Conservation (phyloP, 169 alveolate species). For the Cryptosporidium canis region DNA sequence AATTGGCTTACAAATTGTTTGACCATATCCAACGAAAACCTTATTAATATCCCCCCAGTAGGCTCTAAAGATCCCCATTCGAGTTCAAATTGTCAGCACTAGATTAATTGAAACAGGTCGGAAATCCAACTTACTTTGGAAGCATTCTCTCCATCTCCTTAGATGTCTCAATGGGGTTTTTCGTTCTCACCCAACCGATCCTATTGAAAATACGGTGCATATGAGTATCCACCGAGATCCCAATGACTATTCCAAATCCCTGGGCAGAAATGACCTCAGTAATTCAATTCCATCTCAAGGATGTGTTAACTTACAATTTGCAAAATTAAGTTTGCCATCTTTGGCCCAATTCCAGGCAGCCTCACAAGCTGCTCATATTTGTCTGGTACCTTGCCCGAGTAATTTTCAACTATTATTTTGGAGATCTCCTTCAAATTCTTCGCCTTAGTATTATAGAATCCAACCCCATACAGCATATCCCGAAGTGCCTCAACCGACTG, state of each 20-base stretch:
- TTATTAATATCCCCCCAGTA: constrained; percentile 91
- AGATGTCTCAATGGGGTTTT: constrained; percentile 91
- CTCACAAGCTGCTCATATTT: constrained; percentile 84
- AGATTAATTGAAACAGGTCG: background rate
- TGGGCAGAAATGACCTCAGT: no score
- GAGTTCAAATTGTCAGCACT: background rate
- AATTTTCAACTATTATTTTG: constrained; percentile 83
- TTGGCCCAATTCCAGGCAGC: constrained; percentile 95
- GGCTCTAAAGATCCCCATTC: constrained; percentile 23
- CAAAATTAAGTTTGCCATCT: constrained; percentile 91
- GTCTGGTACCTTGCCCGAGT: constrained; percentile 90
- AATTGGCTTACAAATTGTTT: constrained; percentile 90
- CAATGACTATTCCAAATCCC: constrained; percentile 84
- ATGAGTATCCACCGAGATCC: constrained; percentile 93
- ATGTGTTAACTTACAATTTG: constrained; percentile 81
- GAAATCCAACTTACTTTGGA: constrained; percentile 77
- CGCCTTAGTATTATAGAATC: constrained; percentile 93
- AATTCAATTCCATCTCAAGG: background rate
- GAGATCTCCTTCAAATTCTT: constrained; percentile 88
- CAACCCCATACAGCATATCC: constrained; percentile 88
- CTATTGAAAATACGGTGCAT: constrained; percentile 91
- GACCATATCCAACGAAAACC: constrained; percentile 95
- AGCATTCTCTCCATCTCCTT: constrained; percentile 87
- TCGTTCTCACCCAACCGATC: constrained; percentile 92
- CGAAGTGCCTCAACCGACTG: constrained; percentile 83